Conservation (phyloP, 352 stramenopile species). For the Bremia lactucae region DNA sequence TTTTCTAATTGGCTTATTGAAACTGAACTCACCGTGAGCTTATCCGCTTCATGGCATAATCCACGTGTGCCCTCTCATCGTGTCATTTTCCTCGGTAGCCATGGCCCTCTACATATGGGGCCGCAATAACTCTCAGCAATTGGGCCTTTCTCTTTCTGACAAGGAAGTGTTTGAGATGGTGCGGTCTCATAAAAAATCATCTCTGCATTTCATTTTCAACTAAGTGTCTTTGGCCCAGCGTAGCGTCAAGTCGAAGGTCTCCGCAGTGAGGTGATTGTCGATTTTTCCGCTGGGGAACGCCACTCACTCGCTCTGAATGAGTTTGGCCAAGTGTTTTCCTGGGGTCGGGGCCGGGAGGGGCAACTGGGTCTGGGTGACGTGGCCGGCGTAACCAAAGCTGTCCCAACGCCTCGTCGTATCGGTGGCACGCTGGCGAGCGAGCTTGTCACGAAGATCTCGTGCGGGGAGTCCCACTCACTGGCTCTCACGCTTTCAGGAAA, state of each 20-base stretch:
- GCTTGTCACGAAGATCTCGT: constrained; percentile 57
- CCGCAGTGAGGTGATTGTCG: constrained; percentile 43
- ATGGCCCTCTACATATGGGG: constrained; percentile 79
- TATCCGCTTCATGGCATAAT: no score
- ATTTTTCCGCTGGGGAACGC: constrained; percentile 62
- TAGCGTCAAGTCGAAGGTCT: constrained; percentile 49
- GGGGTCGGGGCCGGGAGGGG: constrained; percentile 59
- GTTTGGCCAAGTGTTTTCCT: constrained; percentile 73
- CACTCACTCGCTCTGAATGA: constrained; percentile 73
- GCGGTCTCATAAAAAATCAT: neutral
- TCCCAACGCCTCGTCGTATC: constrained; percentile 31
- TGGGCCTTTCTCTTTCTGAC: constrained; percentile 38
- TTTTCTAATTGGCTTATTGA: no score
- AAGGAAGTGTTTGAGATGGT: constrained; percentile 54
- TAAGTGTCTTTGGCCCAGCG: neutral
- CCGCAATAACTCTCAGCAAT: constrained; percentile 59
- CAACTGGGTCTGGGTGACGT: constrained; percentile 49
- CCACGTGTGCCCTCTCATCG: no score
- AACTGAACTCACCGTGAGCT: no score
- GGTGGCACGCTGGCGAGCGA: constrained; percentile 39
- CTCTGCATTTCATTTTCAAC: neutral
- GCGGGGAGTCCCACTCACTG: constrained; percentile 67
- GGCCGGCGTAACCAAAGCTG: constrained; percentile 15
- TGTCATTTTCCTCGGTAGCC: no score
- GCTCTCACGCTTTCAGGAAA: constrained; percentile 41